Evolutionary conservation across 2,329 filamentous ascomycete species (phyloP).

Genomic region (Metarhizium anisopliae): DNA sequence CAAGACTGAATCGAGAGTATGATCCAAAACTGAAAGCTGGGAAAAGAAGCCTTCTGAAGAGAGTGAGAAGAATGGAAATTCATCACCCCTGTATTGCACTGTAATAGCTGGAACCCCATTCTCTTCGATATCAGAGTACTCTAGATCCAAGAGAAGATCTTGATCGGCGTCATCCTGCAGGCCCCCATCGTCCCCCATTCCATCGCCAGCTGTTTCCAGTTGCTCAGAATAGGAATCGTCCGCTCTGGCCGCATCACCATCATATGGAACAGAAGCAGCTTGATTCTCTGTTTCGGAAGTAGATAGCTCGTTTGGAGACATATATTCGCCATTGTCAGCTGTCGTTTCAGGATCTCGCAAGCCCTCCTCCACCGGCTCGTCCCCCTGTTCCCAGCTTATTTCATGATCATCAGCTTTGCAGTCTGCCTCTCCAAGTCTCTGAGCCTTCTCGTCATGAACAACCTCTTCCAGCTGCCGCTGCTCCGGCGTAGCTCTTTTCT

Average conservation of each 20-base stretch:
- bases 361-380: conserved; percentile 2
- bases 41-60: conserved; percentile 35
- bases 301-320: not conserved
- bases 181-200: conserved; percentile 2
- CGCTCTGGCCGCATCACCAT: too few species aligned
- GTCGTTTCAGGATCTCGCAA: not conserved
- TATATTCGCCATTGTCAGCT: not conserved
- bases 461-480: not conserved
- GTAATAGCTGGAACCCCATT: conserved; percentile 26
- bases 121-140: conserved; percentile 4
- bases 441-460: not conserved
- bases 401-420: conserved; percentile 9
- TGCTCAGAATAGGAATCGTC: conserved; percentile 1
- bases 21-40: conserved; percentile 30
- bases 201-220: not conserved
- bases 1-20: conserved; percentile 35
- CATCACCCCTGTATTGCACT: conserved; percentile 34
- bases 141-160: not conserved
- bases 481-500: not conserved
- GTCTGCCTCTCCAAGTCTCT: not conserved
- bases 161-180: not conserved
- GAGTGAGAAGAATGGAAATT: conserved; percentile 31
- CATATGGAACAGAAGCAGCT: not conserved
- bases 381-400: conserved; percentile 15
- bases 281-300: not conserved